Base-by-base conservation (phyloP, 306 rosid species). In the Acacia confusa region DNA sequence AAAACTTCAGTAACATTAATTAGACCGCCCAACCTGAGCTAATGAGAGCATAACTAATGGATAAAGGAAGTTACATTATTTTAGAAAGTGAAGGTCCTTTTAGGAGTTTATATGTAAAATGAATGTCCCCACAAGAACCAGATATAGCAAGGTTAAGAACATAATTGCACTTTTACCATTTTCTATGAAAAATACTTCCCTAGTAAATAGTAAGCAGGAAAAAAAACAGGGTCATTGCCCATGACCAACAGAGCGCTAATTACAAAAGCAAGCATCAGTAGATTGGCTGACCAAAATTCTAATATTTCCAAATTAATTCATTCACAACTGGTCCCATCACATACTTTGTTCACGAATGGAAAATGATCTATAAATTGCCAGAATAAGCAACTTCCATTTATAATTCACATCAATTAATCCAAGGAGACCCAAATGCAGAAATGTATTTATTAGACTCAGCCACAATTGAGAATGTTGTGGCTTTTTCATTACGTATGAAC, bases 321-420 rank as follows among this genome's bases (percentile, higher is more conserved):
- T 55, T 65, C 50, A 36, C 78, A 20, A 36, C 20, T 2, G 7
- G 34, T 24, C 17, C n/a, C 78, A 32, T 32, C 30, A 20, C 19
- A 32, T 24, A 24, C 30, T 74, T 53, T 55, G 53, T 22, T 38
- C 53, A 38, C 14, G 2, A 55, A 38, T 12, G 19, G 64, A 22
- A 57, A 57, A 53, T 48, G 20, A 9, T 58, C 19, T 70, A 38
- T 75, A 38, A 2, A 25, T 55, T 32, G 38, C 45, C 52, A 75
- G 53, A 75, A n/a, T 38, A 15, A 58, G 41, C 38, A 25, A 75
- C 70, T 22, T 75, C 57, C 57, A 58, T 60, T 67, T 22, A 75
- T 38, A 28, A 16, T 25, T 38, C 41, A 24, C 24, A 9, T 40
- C 28, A 3, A 34, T 36, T 58, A 57, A 58, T 58, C 65, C 64